Evolutionary conservation across 192 early-diverging fungal species (phyloP), one percentile per base, ranked within the genome.

Genomic region (Rhizoclosmatium sp.): DNA sequence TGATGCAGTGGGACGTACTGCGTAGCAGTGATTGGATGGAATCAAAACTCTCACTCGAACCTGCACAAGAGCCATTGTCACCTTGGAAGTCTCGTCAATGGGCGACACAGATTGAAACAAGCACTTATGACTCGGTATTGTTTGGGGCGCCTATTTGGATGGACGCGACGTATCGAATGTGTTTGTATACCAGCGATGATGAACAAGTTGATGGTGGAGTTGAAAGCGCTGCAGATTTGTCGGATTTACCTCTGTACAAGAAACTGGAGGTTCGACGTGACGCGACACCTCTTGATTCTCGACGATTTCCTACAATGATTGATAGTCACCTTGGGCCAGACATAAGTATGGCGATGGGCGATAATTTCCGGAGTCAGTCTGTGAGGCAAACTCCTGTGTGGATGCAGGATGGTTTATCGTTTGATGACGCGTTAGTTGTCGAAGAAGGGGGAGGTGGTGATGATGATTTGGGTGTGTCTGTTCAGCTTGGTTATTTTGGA

Each of bases 1-100:
- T 84, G 41, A 58, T 82, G 76, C 83, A 84, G 76, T 87, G 82
- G 82, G 69, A 75, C 31, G 67, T 87, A 40, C 78, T 69, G 23
- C 60, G 85, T 21, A 75, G 80, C 31, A 47, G 40, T 2, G 81
- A 87, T 44, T 87, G 85, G 85, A 62, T 7, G 0, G 85, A 87
- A 69, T 65, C 75, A n/a, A 79, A 77, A 51, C 2, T 58, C 5
- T n/a, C 23, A 23, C 5, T 41, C 39, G 40, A 62, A 40, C 21
- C 47, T 12, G 61, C 40, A 23, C 47, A 51, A 66, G 65, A 49
- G 10, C 19, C 14, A 3, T 3, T 2, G 2, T 41, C 72, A 4
- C 59, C 75, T 1, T 67, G 61, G 75, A 76, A 76, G 51, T 62
- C 47, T 5, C 62, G 56, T 51, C 21, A 69, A n/a, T 83, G 81